These are phyloP conservation scores for Stachybotrys chartarum DNA, from an alignment of 2,329 filamentous ascomycete genomes.

Conservation along the genomic window DNA sequence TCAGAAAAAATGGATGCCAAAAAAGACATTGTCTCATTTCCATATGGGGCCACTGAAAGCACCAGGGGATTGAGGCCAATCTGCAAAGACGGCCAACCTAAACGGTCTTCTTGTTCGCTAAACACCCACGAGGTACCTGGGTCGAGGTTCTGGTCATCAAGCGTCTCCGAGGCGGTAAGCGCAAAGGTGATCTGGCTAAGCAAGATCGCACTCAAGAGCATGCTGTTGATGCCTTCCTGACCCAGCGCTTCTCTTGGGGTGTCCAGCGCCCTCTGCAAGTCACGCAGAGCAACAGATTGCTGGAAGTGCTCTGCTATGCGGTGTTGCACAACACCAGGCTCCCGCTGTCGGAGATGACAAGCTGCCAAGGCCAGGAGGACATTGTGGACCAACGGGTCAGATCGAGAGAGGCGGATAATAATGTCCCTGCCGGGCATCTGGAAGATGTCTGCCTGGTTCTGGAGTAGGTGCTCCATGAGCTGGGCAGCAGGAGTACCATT, in stretches of 20 bases:
- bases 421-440: neutral
- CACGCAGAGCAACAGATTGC: slow-evolving; percentile 7
- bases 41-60: slow-evolving; percentile 3
- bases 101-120: slow-evolving; percentile 4
- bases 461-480: neutral
- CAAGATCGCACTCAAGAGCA: slow-evolving; percentile 10
- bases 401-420: neutral
- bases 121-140: slow-evolving; percentile 11
- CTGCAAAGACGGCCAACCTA: slow-evolving; percentile 12
- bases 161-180: slow-evolving; percentile 11
- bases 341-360: slow-evolving; percentile 3
- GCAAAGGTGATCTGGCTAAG: slow-evolving; percentile 7
- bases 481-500: neutral
- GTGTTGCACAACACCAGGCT: slow-evolving; percentile 1
- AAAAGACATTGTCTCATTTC: neutral
- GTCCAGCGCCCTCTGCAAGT: slow-evolving; percentile 9
- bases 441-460: neutral
- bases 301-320: slow-evolving; percentile 11
- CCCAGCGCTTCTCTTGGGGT: slow-evolving; percentile 3
- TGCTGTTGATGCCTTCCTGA: slow-evolving; percentile 5
- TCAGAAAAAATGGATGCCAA: neutral
- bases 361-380: neutral
- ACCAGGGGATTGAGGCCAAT: slow-evolving; percentile 10
- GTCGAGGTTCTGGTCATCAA: slow-evolving; percentile 1
- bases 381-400: neutral